Evolutionary conservation across 2,329 filamentous ascomycete genomes (phyloP).

Genomic region (Diplodia intermedia): DNA sequence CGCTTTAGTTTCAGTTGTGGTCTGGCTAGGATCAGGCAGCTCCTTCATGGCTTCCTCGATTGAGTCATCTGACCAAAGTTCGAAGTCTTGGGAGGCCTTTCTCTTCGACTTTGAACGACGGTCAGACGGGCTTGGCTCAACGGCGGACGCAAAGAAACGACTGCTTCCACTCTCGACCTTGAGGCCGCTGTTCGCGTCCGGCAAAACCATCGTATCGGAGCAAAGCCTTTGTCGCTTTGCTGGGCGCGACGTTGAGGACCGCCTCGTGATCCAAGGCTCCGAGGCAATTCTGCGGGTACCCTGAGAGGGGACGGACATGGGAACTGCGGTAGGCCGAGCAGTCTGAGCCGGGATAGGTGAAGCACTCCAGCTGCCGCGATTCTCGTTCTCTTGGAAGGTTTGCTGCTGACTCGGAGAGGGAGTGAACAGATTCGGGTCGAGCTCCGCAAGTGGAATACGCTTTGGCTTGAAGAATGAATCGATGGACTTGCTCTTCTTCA

Average conservation of each 20-base stretch:
- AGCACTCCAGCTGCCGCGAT: constrained; percentile 60
- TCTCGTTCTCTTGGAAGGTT: constrained; percentile 62
- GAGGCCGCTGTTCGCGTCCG: constrained; percentile 40
- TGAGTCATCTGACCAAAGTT: constrained; percentile 58
- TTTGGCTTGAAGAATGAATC: constrained; percentile 70
- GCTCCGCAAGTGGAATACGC: constrained; percentile 68
- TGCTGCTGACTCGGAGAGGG: constrained; percentile 70
- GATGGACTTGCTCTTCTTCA: constrained; percentile 68
- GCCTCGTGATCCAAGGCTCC: constrained; percentile 11
- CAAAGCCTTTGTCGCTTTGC: constrained; percentile 55
- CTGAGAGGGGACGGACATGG: constrained; percentile 7
- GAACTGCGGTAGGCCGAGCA: constrained; percentile 36
- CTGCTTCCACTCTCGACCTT: constrained; percentile 48
- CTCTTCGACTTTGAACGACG: constrained; percentile 44
- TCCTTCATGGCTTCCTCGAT: constrained; percentile 52
- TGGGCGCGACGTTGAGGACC: constrained; percentile 52
- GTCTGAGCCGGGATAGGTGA: constrained; percentile 54
- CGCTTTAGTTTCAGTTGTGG: background rate
- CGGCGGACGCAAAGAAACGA: constrained; percentile 52
- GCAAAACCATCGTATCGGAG: constrained; percentile 47
- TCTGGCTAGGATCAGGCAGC: constrained; percentile 40
- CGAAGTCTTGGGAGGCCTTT: constrained; percentile 49
- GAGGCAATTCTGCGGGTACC: constrained; percentile 14
- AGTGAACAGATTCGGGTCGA: constrained; percentile 72
- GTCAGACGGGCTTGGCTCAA: constrained; percentile 51